Conservation (phyloP, 2,329 filamentous ascomycete genomes). For the Clathrospora elynae region DNA sequence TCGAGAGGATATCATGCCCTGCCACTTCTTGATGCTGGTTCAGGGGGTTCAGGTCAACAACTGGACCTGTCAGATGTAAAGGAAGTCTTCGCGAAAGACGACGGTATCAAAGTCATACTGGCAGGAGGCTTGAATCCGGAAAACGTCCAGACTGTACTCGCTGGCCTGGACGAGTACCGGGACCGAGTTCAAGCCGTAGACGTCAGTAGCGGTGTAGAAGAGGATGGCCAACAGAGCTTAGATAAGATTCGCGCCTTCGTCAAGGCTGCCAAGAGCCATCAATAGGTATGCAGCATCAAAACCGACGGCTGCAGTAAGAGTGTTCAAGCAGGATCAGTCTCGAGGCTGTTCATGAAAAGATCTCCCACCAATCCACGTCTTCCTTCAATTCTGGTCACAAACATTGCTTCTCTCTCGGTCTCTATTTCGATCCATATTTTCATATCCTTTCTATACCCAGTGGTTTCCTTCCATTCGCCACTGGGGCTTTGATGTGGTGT, state of each 20-base stretch:
- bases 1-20: conserved; percentile 80
- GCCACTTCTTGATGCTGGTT: conserved; percentile 84
- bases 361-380: too few relatives aligned
- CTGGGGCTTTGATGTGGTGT: too few relatives aligned
- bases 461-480: too few relatives aligned
- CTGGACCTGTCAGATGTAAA: conserved; percentile 75
- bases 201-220: conserved; percentile 91
- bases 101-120: conserved; percentile 74
- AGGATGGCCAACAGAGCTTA: conserved; percentile 75
- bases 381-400: not conserved
- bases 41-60: conserved; percentile 78
- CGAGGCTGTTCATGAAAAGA: too few relatives aligned
- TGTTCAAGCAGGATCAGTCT: not conserved
- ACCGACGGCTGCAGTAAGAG: not conserved
- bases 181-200: conserved; percentile 80
- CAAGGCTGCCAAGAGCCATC: conserved; percentile 62
- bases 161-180: conserved; percentile 63
- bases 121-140: conserved; percentile 83
- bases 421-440: not conserved
- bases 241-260: conserved; percentile 83
- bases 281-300: not conserved
- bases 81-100: conserved; percentile 67
- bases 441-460: not conserved
- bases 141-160: conserved; percentile 73
- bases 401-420: not conserved